Evolutionary conservation across 1,284 basidiomycete genomes (phyloP), one percentile per base, ranked within the genome.

Genomic region (Tausonia pullulans): DNA sequence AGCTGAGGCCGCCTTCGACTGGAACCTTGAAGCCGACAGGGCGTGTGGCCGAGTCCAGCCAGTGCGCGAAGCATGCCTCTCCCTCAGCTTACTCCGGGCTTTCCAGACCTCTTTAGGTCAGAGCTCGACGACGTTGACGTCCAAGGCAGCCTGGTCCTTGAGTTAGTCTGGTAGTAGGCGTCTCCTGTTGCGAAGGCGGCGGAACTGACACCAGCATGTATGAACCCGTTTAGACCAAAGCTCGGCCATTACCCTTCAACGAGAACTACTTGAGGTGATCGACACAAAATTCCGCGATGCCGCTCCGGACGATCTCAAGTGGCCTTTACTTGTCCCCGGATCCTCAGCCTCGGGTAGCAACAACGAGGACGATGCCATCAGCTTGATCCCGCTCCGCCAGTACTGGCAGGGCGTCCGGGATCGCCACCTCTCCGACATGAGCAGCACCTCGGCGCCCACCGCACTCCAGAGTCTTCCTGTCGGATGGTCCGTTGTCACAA

Each of bases 401-500:
- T 88, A 87, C 71, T 89, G 87, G 87, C 71, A 81, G 8, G 73
- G 74, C 2, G 72, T 88, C 39, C 79, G 79, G 14, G 71, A 75
- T 9, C 82, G 81, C 64, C 86, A 89, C 70, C 76, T 66, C 6
- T 61, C 69, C 27, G 68, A 68, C 52, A 52, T 52, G 9, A 49
- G 62, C 72, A 16, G 70, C 72, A 50, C 9, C 14, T 27, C 72
- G 79, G 54, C 75, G 79, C 2, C 66, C 76, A 5, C 74, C 78
- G 10, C 71, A 79, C 53, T 70, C 74, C 53, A 11, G 70, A 74
- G 60, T 57, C 72, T 98, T 1, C 93, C 95, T 0, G 68, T 74
- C 3, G 81, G 87, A 67, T 98, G 95, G 93, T 88, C 86, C 4
- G 82, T 94, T 9, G 79, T 97, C 62, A 90, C 87, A 67, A 84